Conservation (phyloP, 164 flowering plant species). For the Tetrastigma voinierianum region DNA sequence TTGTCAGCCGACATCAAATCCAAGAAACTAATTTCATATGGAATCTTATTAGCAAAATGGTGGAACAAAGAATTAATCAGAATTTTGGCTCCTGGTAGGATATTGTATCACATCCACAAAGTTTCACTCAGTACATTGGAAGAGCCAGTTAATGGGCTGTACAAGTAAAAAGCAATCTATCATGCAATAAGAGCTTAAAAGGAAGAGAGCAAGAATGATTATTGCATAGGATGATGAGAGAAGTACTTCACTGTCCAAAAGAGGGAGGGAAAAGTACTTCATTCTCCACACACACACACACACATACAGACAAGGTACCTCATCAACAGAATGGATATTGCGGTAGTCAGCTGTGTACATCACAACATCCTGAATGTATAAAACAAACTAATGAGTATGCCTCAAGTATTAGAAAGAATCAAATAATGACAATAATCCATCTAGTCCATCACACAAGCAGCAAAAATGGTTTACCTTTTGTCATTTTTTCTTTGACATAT, state of each 20-base stretch:
- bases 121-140: neutral
- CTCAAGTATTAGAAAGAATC: neutral
- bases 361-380: slow-evolving; percentile 59
- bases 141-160: too few species aligned
- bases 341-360: slow-evolving; percentile 90
- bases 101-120: neutral
- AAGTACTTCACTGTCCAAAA: neutral
- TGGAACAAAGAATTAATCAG: neutral
- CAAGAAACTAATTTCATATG: too few species aligned
- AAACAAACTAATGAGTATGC: neutral
- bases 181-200: too few species aligned
- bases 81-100: neutral
- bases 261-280: slow-evolving; percentile 4
- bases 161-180: too few species aligned
- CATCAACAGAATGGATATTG: slow-evolving; percentile 92
- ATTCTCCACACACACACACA: neutral
- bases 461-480: neutral
- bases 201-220: neutral
- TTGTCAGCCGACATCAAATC: neutral
- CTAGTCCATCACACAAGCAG: neutral
- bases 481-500: too few species aligned
- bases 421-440: neutral
- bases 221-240: neutral
- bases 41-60: neutral
- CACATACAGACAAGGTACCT: slow-evolving; percentile 43